phyloP scores from a whole-genome alignment of 495 filamentous ascomycete species.

The Annulohypoxylon maeteangense region DNA sequence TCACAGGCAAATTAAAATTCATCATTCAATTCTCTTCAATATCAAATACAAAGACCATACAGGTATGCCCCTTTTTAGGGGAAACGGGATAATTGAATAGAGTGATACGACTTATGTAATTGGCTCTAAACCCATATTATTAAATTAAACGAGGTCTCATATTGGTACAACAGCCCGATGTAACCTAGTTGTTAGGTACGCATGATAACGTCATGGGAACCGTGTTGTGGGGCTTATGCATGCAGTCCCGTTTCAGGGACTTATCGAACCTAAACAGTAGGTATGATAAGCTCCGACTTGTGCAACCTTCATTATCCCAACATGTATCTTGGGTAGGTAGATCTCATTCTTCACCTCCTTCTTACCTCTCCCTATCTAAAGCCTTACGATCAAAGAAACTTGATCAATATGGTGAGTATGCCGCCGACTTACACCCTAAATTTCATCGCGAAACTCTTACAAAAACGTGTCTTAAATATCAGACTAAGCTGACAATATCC shows the following conservation, averaged over 20 bases:
- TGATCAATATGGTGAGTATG: conserved; percentile 35
- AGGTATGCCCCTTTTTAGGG: no score
- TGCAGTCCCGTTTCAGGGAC: conserved; percentile 24
- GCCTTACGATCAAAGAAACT: conserved; percentile 16
- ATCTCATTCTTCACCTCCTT: neutral
- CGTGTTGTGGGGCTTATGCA: conserved; percentile 22
- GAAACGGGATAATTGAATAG: neutral
- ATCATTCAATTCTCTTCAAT: neutral
- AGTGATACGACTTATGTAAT: neutral
- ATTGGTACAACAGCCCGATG: neutral
- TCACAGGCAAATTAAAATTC: neutral
- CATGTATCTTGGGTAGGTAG: neutral
- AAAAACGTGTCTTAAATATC: conserved; percentile 4
- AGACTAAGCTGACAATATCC: conserved; percentile 22
- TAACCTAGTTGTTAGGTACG: conserved; percentile 10
- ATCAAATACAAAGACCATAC: no score
- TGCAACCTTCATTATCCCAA: neutral
- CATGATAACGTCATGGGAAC: conserved; percentile 40
- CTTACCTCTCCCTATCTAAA: neutral
- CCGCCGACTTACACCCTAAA: neutral
- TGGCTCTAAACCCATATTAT: neutral
- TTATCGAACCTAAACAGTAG: neutral
- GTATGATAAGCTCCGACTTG: neutral
- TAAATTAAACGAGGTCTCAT: neutral
- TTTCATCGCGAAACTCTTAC: no score